phyloP scores from a whole-genome alignment of 129 eudicot species.

The Flaveria brownii region DNA sequence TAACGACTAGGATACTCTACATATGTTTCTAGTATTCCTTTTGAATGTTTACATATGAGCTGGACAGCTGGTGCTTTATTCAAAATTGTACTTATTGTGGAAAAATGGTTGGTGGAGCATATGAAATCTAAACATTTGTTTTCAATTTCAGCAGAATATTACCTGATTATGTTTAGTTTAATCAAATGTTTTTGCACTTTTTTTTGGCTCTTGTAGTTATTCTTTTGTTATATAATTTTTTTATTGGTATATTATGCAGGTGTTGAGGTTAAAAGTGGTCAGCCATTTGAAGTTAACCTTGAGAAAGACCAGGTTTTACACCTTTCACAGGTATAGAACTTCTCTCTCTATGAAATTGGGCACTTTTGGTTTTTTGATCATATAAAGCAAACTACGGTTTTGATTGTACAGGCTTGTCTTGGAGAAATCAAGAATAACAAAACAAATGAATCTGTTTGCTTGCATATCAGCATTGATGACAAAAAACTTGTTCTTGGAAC shows the following conservation, averaged over 20 bases:
- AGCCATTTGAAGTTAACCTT: constrained; percentile 46
- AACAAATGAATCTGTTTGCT: constrained; percentile 51
- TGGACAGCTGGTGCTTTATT: not conserved
- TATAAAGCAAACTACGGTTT: not conserved
- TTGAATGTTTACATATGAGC: not conserved
- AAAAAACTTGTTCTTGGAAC: constrained; percentile 81
- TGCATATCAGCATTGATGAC: constrained; percentile 51
- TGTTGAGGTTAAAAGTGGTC: constrained; percentile 72
- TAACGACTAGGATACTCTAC: not conserved
- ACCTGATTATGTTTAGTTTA: not conserved
- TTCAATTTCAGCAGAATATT: not conserved
- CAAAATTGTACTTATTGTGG: not conserved
- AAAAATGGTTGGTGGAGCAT: not conserved
- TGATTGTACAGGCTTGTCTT: constrained; percentile 57
- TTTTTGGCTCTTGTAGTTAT: not conserved
- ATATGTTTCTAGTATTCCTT: not conserved
- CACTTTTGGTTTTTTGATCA: not conserved
- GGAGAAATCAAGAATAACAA: constrained; percentile 67
- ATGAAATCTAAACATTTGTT: not conserved
- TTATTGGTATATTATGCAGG: constrained; percentile 31
- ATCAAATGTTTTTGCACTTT: not conserved
- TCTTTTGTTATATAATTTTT: not conserved
- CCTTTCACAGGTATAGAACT: constrained; percentile 70
- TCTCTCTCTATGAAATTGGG: no score
- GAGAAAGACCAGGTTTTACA: constrained; percentile 63